Evolutionary conservation across 495 filamentous ascomycete species (phyloP).

Genomic region (Trichoderma orchidacearum): DNA sequence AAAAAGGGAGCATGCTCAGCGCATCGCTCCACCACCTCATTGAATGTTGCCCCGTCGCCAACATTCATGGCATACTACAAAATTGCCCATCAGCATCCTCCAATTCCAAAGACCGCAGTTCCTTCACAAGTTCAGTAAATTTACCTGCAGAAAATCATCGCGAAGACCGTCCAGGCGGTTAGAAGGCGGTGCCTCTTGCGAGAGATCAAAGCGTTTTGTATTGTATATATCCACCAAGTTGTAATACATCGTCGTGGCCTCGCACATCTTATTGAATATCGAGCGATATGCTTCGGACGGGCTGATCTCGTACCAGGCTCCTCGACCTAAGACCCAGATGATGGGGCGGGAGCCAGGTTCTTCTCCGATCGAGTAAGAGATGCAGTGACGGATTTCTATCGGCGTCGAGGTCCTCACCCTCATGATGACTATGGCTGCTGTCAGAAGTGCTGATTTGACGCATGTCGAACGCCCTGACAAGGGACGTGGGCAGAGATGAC

Average conservation of each 20-base stretch:
- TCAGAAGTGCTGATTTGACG: conserved; percentile 10
- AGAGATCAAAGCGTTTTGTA: conserved; percentile 9
- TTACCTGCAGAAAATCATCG: neutral
- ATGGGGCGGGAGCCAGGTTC: conserved; percentile 43
- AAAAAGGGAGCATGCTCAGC: conserved; percentile 24
- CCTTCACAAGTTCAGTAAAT: neutral
- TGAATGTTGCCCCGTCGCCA: conserved; percentile 25
- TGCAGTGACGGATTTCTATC: conserved; percentile 51
- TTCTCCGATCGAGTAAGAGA: conserved; percentile 57
- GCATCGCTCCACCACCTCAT: conserved; percentile 22
- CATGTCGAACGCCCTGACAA: neutral
- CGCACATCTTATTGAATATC: conserved; percentile 51
- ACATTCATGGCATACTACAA: conserved; percentile 23
- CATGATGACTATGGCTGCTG: conserved; percentile 28
- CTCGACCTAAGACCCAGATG: conserved; percentile 62
- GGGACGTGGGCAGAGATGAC: neutral
- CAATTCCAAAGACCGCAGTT: neutral
- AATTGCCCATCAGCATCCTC: neutral
- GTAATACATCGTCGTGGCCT: conserved; percentile 60
- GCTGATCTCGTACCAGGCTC: conserved; percentile 68
- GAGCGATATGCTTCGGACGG: conserved; percentile 46
- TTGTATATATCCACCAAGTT: conserved; percentile 31
- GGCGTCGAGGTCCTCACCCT: conserved; percentile 30
- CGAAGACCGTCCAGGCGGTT: conserved; percentile 23
- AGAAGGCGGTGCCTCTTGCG: conserved; percentile 14